Base-by-base conservation (phyloP, 163 green algal species). In the Scenedesmus sp. region DNA sequence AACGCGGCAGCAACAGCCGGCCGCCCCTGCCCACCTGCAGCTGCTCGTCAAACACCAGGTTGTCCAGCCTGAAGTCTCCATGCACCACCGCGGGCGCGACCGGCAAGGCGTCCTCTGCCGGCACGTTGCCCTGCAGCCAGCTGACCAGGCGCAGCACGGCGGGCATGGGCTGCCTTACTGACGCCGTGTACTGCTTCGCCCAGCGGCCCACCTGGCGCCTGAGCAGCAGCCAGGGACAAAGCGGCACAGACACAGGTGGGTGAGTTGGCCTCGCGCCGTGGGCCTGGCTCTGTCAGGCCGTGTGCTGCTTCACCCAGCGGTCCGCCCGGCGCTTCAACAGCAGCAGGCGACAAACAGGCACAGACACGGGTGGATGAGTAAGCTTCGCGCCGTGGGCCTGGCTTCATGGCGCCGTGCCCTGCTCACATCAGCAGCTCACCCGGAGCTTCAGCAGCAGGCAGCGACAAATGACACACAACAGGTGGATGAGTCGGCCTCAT, bases 41-140 rank as follows among this genome's bases (percentile, higher is more conserved):
- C 9, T 81, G 24, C 2, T 49, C 24, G 51, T 95, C 76, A 65
- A 98, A 97, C 59, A 99, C 94, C 42, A 99, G 90, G 95, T 99
- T 99, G 94, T 99, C 98, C 78, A 99, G 94, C 33, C 97, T 96
- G 94, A 95, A 98, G 89, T 98, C 95, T 3, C 96, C 96, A 88
- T 98, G 96, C 72, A 89, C 86, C 18, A 95, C n/a, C 30, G 89
- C 87, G 24, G 89, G 87, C 16, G 51, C 65, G 73, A n/a, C 26
- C 18, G 70, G 86, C 37, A 37, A 44, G 30, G 76, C 65, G 30
- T 89, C 85, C 46, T 84, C 80, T 49, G 86, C 35, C n/a, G 79
- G 90, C 65, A 98, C 93, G 93, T 99, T 93, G 18, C 3, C 83
- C n/a, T 92, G 49, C 88, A 99, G 97, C 96, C 96, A 99, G 40